phyloP scores from a whole-genome alignment of 805 yeast genomes.

The Babjeviella inositovora region DNA sequence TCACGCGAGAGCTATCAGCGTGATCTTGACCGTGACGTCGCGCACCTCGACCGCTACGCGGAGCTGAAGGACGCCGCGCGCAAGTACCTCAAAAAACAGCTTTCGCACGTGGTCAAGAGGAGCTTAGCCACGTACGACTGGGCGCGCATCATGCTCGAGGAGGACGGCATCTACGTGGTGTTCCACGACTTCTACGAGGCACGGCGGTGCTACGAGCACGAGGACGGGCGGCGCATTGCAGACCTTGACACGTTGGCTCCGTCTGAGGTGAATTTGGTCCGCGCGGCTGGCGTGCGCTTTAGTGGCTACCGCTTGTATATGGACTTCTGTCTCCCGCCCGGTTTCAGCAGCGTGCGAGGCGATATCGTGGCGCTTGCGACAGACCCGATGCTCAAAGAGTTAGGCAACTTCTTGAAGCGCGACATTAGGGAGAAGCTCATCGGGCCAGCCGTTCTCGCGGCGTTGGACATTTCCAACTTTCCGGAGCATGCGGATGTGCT shows the following conservation, averaged over 20 bases:
- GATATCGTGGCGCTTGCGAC: too few relatives aligned
- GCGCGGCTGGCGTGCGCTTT: too few relatives aligned
- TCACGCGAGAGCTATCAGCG: too few relatives aligned
- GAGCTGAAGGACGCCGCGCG: too few relatives aligned
- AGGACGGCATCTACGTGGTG: conserved; percentile 53
- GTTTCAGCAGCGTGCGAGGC: too few relatives aligned
- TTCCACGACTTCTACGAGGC: conserved; percentile 48
- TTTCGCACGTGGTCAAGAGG: too few relatives aligned
- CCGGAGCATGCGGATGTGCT: conserved; percentile 25
- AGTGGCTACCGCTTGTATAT: conserved; percentile 31
- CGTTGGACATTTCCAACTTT: conserved; percentile 40
- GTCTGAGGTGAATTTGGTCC: too few relatives aligned
- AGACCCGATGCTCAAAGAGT: conserved; percentile 40
- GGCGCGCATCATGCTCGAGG: conserved; percentile 48
- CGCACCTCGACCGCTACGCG: too few relatives aligned
- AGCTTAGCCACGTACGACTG: conserved; percentile 44
- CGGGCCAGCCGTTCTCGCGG: conserved; percentile 50
- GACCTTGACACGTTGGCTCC: too few relatives aligned
- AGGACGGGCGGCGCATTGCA: conserved; percentile 48
- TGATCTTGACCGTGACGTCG: too few relatives aligned
- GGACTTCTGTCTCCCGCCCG: too few relatives aligned
- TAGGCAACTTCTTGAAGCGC: conserved; percentile 42
- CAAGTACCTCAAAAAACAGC: too few relatives aligned
- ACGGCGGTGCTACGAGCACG: conserved; percentile 36
- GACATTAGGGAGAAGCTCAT: conserved; percentile 63